Evolutionary conservation across 768 basidiomycete genomes (phyloP).

Genomic region (Pulveroboletus ravenelii): DNA sequence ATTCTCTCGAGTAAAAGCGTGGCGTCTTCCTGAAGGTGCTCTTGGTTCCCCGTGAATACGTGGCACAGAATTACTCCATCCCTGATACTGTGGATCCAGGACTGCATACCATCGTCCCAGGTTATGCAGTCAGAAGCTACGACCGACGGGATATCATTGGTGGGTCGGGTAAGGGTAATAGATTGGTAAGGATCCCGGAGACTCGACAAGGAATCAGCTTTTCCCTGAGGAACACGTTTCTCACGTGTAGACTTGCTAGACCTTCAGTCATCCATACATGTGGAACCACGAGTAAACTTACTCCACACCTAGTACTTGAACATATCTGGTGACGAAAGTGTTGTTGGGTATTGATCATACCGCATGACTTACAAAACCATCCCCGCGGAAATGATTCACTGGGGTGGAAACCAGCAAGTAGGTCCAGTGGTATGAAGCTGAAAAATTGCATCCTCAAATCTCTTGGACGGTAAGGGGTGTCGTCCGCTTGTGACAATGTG

Average conservation of each 20-base stretch:
- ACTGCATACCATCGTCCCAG: slow-evolving; percentile 33
- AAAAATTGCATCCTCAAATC: slow-evolving; percentile 25
- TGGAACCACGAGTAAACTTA: slow-evolving; percentile 14
- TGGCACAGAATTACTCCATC: slow-evolving; percentile 33
- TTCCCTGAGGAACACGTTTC: slow-evolving; percentile 9
- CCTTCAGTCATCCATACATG: slow-evolving; percentile 8
- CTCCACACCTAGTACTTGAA: slow-evolving; percentile 37
- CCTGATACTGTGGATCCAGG: slow-evolving; percentile 21
- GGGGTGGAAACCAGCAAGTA: slow-evolving; percentile 28
- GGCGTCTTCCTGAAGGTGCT: slow-evolving; percentile 37
- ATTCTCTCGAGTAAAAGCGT: slow-evolving; percentile 35
- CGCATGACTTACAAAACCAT: slow-evolving; percentile 47
- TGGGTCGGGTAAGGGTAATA: slow-evolving; percentile 15
- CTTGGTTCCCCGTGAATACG: slow-evolving; percentile 46
- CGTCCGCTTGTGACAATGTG: not conserved
- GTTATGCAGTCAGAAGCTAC: slow-evolving; percentile 6
- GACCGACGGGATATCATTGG: slow-evolving; percentile 12
- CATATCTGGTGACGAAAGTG: slow-evolving; percentile 47
- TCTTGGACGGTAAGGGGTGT: slow-evolving; percentile 16
- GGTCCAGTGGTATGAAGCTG: slow-evolving; percentile 29
- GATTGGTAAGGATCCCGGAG: slow-evolving; percentile 21
- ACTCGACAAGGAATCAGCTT: slow-evolving; percentile 15
- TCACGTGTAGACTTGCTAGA: slow-evolving; percentile 7
- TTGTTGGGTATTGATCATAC: slow-evolving; percentile 44
- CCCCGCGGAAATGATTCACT: slow-evolving; percentile 38